phyloP scores from a whole-genome alignment of 2,329 filamentous ascomycete genomes.

The Fusarium scirpi region DNA sequence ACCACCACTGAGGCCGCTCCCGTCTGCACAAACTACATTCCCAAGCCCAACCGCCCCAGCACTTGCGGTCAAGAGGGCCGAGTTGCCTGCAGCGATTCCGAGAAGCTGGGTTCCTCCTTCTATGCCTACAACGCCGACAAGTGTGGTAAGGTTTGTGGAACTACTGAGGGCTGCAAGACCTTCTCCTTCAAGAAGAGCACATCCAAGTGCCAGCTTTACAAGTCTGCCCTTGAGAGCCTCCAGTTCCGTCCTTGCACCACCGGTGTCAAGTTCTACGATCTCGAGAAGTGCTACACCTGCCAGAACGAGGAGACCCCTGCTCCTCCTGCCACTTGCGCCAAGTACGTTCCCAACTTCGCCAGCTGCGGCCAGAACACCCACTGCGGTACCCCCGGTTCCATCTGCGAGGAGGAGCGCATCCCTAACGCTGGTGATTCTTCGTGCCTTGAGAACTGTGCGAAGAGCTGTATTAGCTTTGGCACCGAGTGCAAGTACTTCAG shows the following conservation, averaged over 20 bases:
- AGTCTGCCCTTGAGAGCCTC: not conserved
- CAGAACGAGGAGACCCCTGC: not conserved
- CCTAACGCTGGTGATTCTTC: conserved; percentile 8
- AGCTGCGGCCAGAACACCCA: conserved; percentile 12
- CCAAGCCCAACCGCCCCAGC: conserved; percentile 1
- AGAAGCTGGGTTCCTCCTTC: conserved; percentile 11
- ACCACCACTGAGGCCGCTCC: conserved; percentile 20
- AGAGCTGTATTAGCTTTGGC: conserved; percentile 33
- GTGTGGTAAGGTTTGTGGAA: conserved; percentile 18
- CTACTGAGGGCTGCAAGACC: conserved; percentile 17
- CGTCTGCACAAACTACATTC: conserved; percentile 21
- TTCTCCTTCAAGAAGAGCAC: conserved; percentile 14
- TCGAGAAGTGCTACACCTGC: conserved; percentile 24
- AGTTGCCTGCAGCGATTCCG: conserved; percentile 9
- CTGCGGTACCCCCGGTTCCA: conserved; percentile 22
- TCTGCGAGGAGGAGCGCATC: conserved; percentile 24
- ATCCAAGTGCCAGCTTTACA: conserved; percentile 24
- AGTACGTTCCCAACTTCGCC: conserved; percentile 25
- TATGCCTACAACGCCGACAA: not conserved
- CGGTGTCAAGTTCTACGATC: conserved; percentile 32
- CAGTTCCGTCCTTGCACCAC: conserved; percentile 15
- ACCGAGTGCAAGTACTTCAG: conserved; percentile 27
- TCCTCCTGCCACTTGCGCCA: conserved; percentile 23
- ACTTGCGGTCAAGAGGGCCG: conserved; percentile 23
- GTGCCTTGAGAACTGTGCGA: conserved; percentile 34